Conservation (phyloP, 768 basidiomycete species). For the Collybia sordida region DNA sequence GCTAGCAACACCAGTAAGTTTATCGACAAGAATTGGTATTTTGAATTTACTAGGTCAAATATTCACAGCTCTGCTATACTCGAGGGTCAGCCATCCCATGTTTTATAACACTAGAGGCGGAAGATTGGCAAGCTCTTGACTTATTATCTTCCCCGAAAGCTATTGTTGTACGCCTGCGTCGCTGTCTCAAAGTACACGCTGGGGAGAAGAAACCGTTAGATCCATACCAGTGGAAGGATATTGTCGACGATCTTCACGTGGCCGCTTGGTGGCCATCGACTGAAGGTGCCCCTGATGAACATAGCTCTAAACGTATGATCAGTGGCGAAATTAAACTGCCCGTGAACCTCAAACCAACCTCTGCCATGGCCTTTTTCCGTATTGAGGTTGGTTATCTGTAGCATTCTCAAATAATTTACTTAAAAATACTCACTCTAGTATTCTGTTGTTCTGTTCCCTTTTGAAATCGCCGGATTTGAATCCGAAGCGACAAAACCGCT, state of each 20-base stretch:
- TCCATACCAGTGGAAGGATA: conserved; percentile 20
- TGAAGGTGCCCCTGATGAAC: conserved; percentile 7
- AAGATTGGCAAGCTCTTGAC: conserved; percentile 34
- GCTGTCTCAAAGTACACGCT: conserved; percentile 21
- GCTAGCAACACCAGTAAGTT: conserved; percentile 38
- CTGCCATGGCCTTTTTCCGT: conserved; percentile 35
- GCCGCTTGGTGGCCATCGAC: conserved; percentile 33
- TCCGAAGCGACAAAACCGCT: conserved; percentile 22
- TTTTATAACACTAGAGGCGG: conserved; percentile 27
- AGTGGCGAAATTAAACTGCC: conserved; percentile 38
- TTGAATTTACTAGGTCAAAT: not conserved
- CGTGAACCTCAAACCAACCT: conserved; percentile 33
- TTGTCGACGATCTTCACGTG: conserved; percentile 23
- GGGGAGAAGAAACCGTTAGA: not conserved
- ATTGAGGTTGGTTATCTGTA: conserved; percentile 28
- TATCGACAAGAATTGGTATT: not conserved
- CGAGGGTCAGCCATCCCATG: conserved; percentile 40
- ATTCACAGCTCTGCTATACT: conserved; percentile 36
- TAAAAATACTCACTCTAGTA: conserved; percentile 26
- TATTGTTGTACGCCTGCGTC: conserved; percentile 30
- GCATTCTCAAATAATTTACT: not conserved
- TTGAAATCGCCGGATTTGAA: conserved; percentile 29
- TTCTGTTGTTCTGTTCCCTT: conserved; percentile 35
- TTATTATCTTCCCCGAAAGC: conserved; percentile 30
- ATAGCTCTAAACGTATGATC: conserved; percentile 16